A percentile compares a stretch with the other conserved stretches of the same genome.
phyloP scores from a whole-genome alignment of 2,329 filamentous ascomycete genomes.

The Phyllosticta capitalensis region DNA sequence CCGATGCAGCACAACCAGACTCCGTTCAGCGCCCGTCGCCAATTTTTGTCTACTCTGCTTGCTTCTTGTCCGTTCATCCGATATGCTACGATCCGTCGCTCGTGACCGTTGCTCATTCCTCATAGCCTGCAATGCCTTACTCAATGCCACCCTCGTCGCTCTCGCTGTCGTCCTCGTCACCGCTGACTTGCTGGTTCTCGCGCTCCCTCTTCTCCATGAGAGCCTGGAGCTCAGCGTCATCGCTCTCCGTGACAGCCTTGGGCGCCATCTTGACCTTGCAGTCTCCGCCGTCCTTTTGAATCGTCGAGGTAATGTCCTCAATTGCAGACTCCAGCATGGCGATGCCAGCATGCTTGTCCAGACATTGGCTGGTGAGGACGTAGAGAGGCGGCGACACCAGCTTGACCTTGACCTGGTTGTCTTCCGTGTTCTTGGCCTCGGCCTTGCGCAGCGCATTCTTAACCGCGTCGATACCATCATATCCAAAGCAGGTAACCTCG shows the following conservation, averaged over 20 bases:
- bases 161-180: slow-evolving; percentile 92
- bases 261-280: slow-evolving; percentile 95
- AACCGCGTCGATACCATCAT: slow-evolving; percentile 96
- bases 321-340: slow-evolving; percentile 80
- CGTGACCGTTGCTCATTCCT: not conserved
- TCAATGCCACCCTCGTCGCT: slow-evolving; percentile 72
- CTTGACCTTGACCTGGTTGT: slow-evolving; percentile 95
- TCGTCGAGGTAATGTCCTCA: slow-evolving; percentile 71
- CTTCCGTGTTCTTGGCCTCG: slow-evolving; percentile 82
- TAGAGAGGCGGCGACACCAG: slow-evolving; percentile 97
- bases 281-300: slow-evolving; percentile 66
- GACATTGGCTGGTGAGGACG: slow-evolving; percentile 86
- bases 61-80: too few species aligned
- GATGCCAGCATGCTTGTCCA: slow-evolving; percentile 87
- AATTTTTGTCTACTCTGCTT: slow-evolving; percentile 5
- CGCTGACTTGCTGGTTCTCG: slow-evolving; percentile 95
- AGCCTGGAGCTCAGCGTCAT: slow-evolving; percentile 92
- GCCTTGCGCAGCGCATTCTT: slow-evolving; percentile 86
- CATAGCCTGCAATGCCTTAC: not conserved
- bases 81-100: too few species aligned
- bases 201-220: slow-evolving; percentile 98
- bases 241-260: slow-evolving; percentile 97
- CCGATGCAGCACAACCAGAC: not conserved
- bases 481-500: slow-evolving; percentile 58
- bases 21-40: slow-evolving; percentile 3